Evolutionary conservation across 129 eudicot species (phyloP).

Genomic region (Helianthus annuus): HanXRQr2.0-SUNRISE NC_035445.2:33060573-33061072

Average conservation of each 20-base stretch:
- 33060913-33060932: too few species aligned
- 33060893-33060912: too few species aligned
- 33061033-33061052: too few species aligned
- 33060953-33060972: too few species aligned
- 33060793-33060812: too few species aligned
- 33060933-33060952: too few species aligned
- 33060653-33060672: conserved; percentile 84
- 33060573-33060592: conserved; percentile 14
- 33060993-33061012: too few species aligned
- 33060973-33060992: too few species aligned
- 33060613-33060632: not conserved
- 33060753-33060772: not conserved
- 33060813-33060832: not conserved
- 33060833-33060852: not conserved
- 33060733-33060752: conserved; percentile 90
- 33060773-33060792: too few species aligned
- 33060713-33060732: conserved; percentile 77
- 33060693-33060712: conserved; percentile 64
- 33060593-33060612: not conserved
- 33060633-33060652: conserved; percentile 56
- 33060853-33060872: too few species aligned
- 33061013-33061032: too few species aligned
- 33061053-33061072: not conserved
- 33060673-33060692: conserved; percentile 78
- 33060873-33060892: too few species aligned